Evolutionary conservation across 805 yeast species (phyloP).

Genomic region (Kodamaea jinghongensis): DNA sequence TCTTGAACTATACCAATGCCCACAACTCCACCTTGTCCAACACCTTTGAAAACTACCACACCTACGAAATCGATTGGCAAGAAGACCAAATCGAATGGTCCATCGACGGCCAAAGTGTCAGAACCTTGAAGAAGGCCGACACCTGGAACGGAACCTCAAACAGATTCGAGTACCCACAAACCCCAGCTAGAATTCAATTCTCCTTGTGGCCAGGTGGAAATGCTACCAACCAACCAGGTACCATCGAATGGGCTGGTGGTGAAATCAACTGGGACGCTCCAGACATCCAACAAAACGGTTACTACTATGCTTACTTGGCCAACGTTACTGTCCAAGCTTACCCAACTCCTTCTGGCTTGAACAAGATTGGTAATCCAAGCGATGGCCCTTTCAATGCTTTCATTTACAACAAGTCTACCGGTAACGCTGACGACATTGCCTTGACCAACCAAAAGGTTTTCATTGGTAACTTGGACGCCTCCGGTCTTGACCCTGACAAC

Average conservation of each 20-base stretch:
- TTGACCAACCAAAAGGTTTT: constrained; percentile 62
- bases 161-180: constrained; percentile 61
- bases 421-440: constrained; percentile 36
- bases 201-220: constrained; percentile 81
- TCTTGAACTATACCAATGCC: constrained; percentile 63
- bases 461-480: constrained; percentile 54
- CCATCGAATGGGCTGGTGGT: constrained; percentile 88
- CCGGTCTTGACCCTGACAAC: constrained; percentile 62
- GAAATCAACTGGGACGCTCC: constrained; percentile 73
- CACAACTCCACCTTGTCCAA: constrained; percentile 39
- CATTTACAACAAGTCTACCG: constrained; percentile 46
- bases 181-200: constrained; percentile 69
- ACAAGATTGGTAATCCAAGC: constrained; percentile 12
- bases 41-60: constrained; percentile 70
- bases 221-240: constrained; percentile 53
- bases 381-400: constrained; percentile 45
- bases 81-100: constrained; percentile 71
- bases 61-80: constrained; percentile 77
- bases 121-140: constrained; percentile 60
- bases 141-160: constrained; percentile 65
- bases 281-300: constrained; percentile 76
- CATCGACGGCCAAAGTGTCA: constrained; percentile 63
- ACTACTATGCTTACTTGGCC: constrained; percentile 66
- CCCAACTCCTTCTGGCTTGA: constrained; percentile 62
- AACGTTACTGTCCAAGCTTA: constrained; percentile 64